Percentiles rank a stretch among this genome's conserved stretches.
Evolutionary conservation across 2,329 filamentous ascomycete species (phyloP).

Genomic region (Colletotrichum liaoningense): DNA sequence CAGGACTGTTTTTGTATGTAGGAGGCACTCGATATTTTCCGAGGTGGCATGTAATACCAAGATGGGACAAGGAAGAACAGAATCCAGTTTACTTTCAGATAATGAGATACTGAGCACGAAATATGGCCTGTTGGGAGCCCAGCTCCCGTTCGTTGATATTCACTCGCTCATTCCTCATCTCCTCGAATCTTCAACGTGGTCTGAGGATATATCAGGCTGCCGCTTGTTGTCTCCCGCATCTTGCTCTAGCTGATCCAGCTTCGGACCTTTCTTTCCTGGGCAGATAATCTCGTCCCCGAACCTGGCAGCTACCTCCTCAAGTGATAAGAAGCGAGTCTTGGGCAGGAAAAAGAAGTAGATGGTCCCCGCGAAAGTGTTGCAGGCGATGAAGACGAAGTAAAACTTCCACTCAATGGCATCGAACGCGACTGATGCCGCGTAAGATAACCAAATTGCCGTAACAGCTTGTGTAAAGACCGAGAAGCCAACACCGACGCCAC

Average conservation of each 20-base stretch:
- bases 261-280: neutral
- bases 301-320: slow-evolving; percentile 46
- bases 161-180: neutral
- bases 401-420: slow-evolving; percentile 44
- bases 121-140: too few species aligned
- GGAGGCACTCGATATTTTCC: too few species aligned
- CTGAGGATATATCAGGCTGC: neutral
- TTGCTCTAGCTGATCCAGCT: neutral
- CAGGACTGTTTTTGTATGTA: too few species aligned
- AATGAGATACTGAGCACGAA: too few species aligned
- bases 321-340: slow-evolving; percentile 46
- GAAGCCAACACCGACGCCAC: slow-evolving; percentile 41
- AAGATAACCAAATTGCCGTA: slow-evolving; percentile 46
- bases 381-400: slow-evolving; percentile 48
- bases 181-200: neutral
- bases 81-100: too few species aligned
- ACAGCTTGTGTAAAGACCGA: slow-evolving; percentile 43
- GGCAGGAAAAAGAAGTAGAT: slow-evolving; percentile 49
- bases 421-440: slow-evolving; percentile 43
- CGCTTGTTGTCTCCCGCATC: neutral
- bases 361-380: slow-evolving; percentile 43
- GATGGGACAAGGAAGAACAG: too few species aligned
- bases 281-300: slow-evolving; percentile 45
- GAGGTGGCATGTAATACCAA: too few species aligned
- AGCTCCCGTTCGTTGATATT: neutral